These are phyloP conservation scores for Aaosphaeria pasadenensis DNA, from an alignment of 2,329 filamentous ascomycete species.

Conservation along the genomic window DNA sequence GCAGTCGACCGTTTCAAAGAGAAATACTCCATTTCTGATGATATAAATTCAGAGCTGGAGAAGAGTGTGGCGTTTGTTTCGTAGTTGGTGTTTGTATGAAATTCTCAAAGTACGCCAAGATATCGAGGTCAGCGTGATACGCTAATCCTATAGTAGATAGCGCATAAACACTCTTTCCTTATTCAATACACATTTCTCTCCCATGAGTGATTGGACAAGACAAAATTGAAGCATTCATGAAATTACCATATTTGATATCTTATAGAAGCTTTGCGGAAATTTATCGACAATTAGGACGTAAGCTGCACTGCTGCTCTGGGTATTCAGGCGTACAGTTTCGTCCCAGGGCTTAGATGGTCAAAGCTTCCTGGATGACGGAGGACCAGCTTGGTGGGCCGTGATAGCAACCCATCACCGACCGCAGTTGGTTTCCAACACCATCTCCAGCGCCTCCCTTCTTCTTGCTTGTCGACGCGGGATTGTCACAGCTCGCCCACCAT, in stretches of 20 bases:
- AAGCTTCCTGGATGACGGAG: slow-evolving; percentile 31
- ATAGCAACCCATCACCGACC: slow-evolving; percentile 24
- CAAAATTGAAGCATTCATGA: too few species aligned
- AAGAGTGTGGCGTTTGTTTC: slow-evolving; percentile 3
- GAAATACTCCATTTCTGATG: slow-evolving; percentile 32
- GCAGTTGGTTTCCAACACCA: slow-evolving; percentile 19
- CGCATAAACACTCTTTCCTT: too few species aligned
- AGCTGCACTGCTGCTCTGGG: too few species aligned
- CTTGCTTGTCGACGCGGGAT: neutral
- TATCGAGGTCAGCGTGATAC: neutral
- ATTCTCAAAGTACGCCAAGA: slow-evolving; percentile 26
- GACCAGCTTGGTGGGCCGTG: slow-evolving; percentile 25
- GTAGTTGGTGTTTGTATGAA: slow-evolving; percentile 14
- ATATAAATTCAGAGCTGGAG: neutral
- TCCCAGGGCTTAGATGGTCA: slow-evolving; percentile 7
- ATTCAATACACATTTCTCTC: too few species aligned
- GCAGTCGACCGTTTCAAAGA: slow-evolving; percentile 59
- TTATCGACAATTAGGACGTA: too few species aligned
- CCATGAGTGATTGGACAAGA: too few species aligned
- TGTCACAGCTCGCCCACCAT: slow-evolving; percentile 48
- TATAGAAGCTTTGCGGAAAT: too few species aligned
- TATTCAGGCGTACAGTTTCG: neutral
- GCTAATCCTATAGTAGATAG: neutral
- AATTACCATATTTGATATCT: too few species aligned
- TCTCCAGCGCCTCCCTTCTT: slow-evolving; percentile 4